These are phyloP conservation scores for Parachlorella kessleri DNA, from an alignment of 139 green algal species.

Conservation along the genomic window DNA sequence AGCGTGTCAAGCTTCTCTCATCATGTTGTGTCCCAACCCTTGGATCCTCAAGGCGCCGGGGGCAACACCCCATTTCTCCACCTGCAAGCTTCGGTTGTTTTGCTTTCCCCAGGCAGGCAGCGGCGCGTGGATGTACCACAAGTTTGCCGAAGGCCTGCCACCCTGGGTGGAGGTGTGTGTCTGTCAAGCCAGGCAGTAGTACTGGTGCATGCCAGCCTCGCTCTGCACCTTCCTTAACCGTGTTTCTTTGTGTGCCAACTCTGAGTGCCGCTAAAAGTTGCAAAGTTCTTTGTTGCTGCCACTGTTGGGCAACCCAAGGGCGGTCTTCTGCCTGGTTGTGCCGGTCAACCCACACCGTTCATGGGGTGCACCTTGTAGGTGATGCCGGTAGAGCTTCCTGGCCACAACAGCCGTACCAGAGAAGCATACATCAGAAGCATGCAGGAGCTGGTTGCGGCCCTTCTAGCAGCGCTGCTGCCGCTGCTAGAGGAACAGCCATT, in stretches of 20 bases:
- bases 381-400: slow-evolving; percentile 59
- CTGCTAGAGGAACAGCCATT: slow-evolving; percentile 32
- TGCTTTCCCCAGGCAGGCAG: slow-evolving; percentile 57
- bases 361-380: slow-evolving; percentile 21
- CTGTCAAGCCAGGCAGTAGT: not conserved
- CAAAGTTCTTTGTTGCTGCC: not conserved
- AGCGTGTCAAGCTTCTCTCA: too few relatives aligned
- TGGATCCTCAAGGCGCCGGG: not conserved
- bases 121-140: slow-evolving; percentile 50
- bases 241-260: not conserved
- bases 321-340: too few relatives aligned
- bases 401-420: slow-evolving; percentile 37
- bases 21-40: too few relatives aligned
- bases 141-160: slow-evolving; percentile 1
- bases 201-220: not conserved
- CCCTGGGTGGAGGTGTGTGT: too few relatives aligned
- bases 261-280: too few relatives aligned
- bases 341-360: not conserved
- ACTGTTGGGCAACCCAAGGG: too few relatives aligned
- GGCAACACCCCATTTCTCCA: not conserved
- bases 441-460: slow-evolving; percentile 18
- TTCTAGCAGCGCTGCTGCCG: not conserved
- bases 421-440: slow-evolving; percentile 29
- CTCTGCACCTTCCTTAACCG: not conserved
- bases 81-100: slow-evolving; percentile 27